Percentiles rank a stretch among this genome's conserved stretches.
Evolutionary conservation across 805 yeast species (phyloP).

Genomic region (Starmerella ratchasimensis): DNA sequence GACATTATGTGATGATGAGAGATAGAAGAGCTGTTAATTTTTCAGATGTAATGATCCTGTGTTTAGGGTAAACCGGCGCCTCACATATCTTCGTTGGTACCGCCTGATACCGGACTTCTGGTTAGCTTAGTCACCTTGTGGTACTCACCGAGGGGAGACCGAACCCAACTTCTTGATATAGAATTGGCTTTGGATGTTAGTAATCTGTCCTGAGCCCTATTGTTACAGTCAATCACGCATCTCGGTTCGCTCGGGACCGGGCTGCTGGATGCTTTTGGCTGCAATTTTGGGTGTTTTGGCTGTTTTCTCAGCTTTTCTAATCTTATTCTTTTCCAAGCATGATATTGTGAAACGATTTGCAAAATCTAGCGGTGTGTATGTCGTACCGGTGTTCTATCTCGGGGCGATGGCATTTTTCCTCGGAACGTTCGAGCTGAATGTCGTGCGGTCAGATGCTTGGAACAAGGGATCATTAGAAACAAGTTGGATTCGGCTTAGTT

Average conservation of each 20-base stretch:
- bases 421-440: conserved; percentile 10
- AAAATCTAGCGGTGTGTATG: conserved; percentile 12
- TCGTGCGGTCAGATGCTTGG: conserved; percentile 1
- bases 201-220: too few relatives aligned
- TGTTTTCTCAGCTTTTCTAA: neutral
- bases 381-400: conserved; percentile 18
- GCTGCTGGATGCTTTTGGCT: too few relatives aligned
- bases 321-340: conserved; percentile 4
- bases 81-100: too few relatives aligned
- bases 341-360: conserved; percentile 4
- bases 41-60: neutral
- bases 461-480: conserved; percentile 11
- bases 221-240: too few relatives aligned
- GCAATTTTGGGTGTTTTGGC: too few relatives aligned
- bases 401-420: conserved; percentile 16
- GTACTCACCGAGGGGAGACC: too few relatives aligned
- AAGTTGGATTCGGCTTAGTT: conserved; percentile 12
- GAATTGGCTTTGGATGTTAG: too few relatives aligned
- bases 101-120: too few relatives aligned
- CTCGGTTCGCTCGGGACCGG: too few relatives aligned
- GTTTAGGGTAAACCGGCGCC: too few relatives aligned
- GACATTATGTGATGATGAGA: conserved; percentile 22
- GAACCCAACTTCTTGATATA: too few relatives aligned
- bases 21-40: neutral
- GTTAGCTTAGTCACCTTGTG: too few relatives aligned